Evolutionary conservation across 441 rosid genomes (phyloP).

Genomic region (Syzygium malaccense): DNA sequence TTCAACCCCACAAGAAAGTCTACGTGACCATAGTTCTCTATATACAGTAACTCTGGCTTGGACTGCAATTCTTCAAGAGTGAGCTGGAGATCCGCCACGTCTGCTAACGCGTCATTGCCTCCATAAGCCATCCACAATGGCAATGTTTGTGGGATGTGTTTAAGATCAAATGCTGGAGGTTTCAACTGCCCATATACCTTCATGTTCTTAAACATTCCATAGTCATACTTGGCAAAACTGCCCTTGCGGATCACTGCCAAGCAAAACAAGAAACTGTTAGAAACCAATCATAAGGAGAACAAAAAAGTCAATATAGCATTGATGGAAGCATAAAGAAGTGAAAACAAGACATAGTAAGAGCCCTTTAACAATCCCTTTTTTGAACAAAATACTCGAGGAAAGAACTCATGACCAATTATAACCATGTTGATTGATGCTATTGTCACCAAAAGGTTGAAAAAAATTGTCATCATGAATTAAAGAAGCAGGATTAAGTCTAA

Average conservation of each 20-base stretch:
- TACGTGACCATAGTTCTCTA: conserved; percentile 76
- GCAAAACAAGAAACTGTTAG: background rate
- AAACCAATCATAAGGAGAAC: background rate
- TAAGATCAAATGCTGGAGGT: conserved; percentile 69
- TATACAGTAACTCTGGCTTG: conserved; percentile 57
- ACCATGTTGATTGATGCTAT: background rate
- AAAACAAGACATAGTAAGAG: background rate
- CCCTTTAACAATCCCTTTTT: background rate
- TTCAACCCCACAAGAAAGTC: conserved; percentile 56
- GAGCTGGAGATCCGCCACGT: conserved; percentile 45
- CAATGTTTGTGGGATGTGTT: conserved; percentile 48
- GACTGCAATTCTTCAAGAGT: conserved; percentile 48
- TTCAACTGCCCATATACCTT: conserved; percentile 38
- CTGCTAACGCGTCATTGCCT: conserved; percentile 71
- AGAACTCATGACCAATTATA: background rate
- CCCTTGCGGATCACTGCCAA: conserved; percentile 83
- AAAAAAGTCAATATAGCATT: background rate
- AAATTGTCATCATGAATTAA: background rate
- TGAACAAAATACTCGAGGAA: background rate
- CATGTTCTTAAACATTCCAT: conserved; percentile 56
- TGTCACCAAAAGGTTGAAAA: background rate
- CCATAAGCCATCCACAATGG: conserved; percentile 93
- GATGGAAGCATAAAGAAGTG: background rate
- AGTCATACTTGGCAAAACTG: conserved; percentile 66
- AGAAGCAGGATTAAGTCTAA: background rate